Evolutionary conservation across 2,329 filamentous ascomycete species (phyloP).

Genomic region (Alternaria incomplexa): DNA sequence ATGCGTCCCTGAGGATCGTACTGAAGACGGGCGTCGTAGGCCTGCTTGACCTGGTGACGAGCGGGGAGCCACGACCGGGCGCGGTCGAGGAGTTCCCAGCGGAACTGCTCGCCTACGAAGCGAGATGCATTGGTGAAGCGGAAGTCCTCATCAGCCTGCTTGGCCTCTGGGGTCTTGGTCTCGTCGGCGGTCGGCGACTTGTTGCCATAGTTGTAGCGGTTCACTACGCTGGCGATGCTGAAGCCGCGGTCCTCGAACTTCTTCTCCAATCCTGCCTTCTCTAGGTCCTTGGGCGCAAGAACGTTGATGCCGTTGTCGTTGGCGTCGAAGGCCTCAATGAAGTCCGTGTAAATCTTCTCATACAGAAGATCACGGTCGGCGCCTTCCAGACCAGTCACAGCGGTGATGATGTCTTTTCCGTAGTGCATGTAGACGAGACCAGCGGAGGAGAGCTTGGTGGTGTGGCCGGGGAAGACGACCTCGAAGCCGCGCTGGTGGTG

Average conservation of each 20-base stretch:
- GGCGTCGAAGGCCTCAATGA: constrained; percentile 94
- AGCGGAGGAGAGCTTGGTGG: constrained; percentile 90
- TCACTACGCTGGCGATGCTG: constrained; percentile 85
- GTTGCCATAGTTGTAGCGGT: constrained; percentile 75
- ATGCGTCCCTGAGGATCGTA: constrained; percentile 78
- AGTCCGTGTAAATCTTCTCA: constrained; percentile 88
- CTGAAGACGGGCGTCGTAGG: constrained; percentile 72
- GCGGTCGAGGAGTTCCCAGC: constrained; percentile 78
- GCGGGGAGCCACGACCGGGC: constrained; percentile 84
- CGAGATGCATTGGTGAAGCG: constrained; percentile 78
- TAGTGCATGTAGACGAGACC: constrained; percentile 97
- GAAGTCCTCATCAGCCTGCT: constrained; percentile 77
- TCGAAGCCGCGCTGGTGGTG: constrained; percentile 95
- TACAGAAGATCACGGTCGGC: constrained; percentile 77
- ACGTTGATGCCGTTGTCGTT: constrained; percentile 94
- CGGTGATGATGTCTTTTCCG: constrained; percentile 80
- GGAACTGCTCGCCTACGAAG: constrained; percentile 90
- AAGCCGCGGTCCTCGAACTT: constrained; percentile 84
- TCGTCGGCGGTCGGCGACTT: constrained; percentile 50
- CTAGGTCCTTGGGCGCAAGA: constrained; percentile 75
- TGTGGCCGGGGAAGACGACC: constrained; percentile 80
- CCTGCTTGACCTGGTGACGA: constrained; percentile 75
- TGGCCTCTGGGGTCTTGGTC: constrained; percentile 46
- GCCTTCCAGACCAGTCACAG: constrained; percentile 65
- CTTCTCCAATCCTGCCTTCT: constrained; percentile 76